Evolutionary conservation across 1,284 basidiomycete genomes (phyloP).

Genomic region (Caloboletus firmus): DNA sequence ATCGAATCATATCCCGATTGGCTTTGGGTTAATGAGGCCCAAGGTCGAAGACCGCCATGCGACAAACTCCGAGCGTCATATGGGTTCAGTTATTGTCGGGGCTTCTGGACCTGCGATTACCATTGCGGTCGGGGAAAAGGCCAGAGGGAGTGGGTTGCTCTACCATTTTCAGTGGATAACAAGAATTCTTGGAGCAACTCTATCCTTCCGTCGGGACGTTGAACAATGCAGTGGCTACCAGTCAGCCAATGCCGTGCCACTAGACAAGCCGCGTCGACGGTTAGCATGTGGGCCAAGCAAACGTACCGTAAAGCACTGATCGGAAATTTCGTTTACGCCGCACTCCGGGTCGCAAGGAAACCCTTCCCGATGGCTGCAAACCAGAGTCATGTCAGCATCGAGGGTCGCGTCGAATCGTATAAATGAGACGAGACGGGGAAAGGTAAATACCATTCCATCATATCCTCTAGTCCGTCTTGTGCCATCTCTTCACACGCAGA

Average conservation of each 20-base stretch:
- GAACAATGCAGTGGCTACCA: neutral
- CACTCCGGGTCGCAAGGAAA: neutral
- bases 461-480: neutral
- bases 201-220: neutral
- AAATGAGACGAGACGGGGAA: neutral
- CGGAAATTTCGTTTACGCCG: neutral
- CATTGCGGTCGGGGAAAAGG: neutral
- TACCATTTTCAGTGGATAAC: slow-evolving; percentile 1
- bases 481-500: neutral
- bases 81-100: neutral
- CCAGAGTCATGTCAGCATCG: neutral
- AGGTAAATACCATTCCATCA: neutral
- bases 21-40: too few relatives aligned
- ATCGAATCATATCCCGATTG: slow-evolving; percentile 1
- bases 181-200: neutral
- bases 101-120: neutral
- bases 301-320: slow-evolving; percentile 5
- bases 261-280: neutral
- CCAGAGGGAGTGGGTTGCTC: neutral
- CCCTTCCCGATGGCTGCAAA: neutral
- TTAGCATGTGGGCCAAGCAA: slow-evolving; percentile 2
- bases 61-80: neutral
- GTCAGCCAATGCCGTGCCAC: neutral
- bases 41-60: neutral
- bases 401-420: slow-evolving; percentile 3